These are phyloP conservation scores for Paramecium sonneborni DNA, from an alignment of 73 alveolate genomes.

Conservation along the genomic window DNA sequence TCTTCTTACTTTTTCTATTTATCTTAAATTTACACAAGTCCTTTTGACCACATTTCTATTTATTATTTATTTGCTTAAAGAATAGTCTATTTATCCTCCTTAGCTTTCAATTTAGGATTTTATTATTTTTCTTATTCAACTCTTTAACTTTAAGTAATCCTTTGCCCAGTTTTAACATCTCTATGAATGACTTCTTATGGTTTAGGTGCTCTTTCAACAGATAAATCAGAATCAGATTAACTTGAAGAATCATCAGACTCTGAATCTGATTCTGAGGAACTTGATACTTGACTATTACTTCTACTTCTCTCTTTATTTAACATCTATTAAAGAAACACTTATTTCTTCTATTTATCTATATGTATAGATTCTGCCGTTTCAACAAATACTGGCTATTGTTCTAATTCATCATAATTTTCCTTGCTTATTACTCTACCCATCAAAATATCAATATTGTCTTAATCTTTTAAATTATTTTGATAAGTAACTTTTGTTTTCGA, in stretches of 20 bases:
- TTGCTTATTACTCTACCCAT: conserved; percentile 25
- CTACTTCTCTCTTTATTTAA: background rate
- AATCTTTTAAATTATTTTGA: conserved; percentile 6
- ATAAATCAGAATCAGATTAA: conserved; percentile 17
- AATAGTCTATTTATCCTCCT: background rate
- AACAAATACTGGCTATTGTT: conserved; percentile 10
- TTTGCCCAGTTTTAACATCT: conserved; percentile 14
- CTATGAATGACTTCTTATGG: conserved; percentile 31
- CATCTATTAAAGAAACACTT: background rate
- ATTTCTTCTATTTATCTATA: background rate
- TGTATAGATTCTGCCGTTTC: conserved; percentile 21
- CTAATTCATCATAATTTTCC: background rate
- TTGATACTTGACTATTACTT: background rate
- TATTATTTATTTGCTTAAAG: conserved; percentile 13
- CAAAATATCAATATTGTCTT: conserved; percentile 16
- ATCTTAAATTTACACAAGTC: background rate
- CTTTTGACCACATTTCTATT: conserved; percentile 39
- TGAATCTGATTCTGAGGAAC: background rate
- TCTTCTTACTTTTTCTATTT: background rate
- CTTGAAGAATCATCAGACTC: background rate
- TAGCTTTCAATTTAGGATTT: background rate
- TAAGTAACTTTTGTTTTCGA: conserved; percentile 37
- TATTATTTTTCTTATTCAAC: background rate
- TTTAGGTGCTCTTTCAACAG: conserved; percentile 40
- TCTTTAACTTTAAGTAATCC: conserved; percentile 8